A percentile compares a stretch with the other conserved stretches of the same genome.
Evolutionary conservation across 2,329 filamentous ascomycete species (phyloP).

Genomic region (Penicillium sp.): DNA sequence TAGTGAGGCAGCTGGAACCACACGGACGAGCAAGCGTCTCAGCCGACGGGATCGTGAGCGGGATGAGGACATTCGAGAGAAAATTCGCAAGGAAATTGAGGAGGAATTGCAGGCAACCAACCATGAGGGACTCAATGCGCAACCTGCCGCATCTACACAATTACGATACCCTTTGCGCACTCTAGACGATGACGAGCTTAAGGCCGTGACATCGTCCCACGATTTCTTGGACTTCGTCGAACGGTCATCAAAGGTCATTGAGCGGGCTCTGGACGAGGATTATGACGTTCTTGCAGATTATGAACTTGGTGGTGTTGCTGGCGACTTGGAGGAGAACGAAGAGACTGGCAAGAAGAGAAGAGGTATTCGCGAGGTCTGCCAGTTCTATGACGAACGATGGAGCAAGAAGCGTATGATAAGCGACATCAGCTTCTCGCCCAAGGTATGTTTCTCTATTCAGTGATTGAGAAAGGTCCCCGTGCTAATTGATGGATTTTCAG

Average conservation of each 20-base stretch:
- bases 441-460: conserved; percentile 50
- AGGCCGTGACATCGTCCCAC: conserved; percentile 84
- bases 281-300: conserved; percentile 97
- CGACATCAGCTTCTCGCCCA: conserved; percentile 90
- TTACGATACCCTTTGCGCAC: conserved; percentile 72
- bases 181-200: conserved; percentile 79
- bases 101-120: conserved; percentile 79
- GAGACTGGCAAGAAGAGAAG: conserved; percentile 49
- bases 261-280: conserved; percentile 89
- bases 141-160: conserved; percentile 43
- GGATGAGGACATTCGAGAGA: conserved; percentile 85
- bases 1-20: conserved; percentile 55
- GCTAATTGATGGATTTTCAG: conserved; percentile 36
- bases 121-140: conserved; percentile 35
- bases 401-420: conserved; percentile 98
- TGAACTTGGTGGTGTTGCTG: conserved; percentile 70
- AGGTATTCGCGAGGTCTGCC: conserved; percentile 71
- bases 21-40: conserved; percentile 64
- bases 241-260: conserved; percentile 92
- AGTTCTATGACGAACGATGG: conserved; percentile 94
- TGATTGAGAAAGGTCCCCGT: not conserved
- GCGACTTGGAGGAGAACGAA: conserved; percentile 76
- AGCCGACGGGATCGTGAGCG: conserved; percentile 76
- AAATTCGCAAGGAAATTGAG: conserved; percentile 83
- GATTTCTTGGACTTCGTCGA: conserved; percentile 96